Base-by-base conservation (phyloP, 805 yeast genomes). In the Myxozyma mucilagina region DNA sequence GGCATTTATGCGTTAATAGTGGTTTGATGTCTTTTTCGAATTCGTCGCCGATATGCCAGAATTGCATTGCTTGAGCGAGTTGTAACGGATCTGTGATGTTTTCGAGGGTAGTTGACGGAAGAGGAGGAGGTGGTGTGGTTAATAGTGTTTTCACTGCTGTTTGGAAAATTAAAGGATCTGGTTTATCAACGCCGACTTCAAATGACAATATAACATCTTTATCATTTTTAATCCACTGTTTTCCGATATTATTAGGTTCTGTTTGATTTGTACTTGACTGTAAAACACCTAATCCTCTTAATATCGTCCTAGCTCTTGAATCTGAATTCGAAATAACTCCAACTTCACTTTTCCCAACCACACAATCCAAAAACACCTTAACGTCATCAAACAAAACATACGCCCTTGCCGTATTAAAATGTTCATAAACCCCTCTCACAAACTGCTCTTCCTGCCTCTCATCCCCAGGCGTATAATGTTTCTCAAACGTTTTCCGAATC, bases 11-110 rank as follows among this genome's bases (percentile, higher is more conserved):
- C 0, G 36, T 29, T 7, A 41, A 9, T 16, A 63, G 11, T 4
- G 66, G 66, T 9, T 20, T 13, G 14, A 63, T 45, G 16, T 63
- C 66, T 36, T 60, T 63, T 8, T 47, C 16, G 4, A n/a, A 10
- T 13, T 63, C 66, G 38, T 63, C 66, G n/a, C 66, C 66, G 7
- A 63, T 45, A 35, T 63, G 66, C 64, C 62, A 56, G 44, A 52
- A 60, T 32, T 38, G 13, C 10, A 60, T 16, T 10, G 48, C 9
- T n/a, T 35, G 20, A 2, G 57, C 63, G 10, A 16, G 11, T 9
- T n/a, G 45, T 41, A 24, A 9, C 20, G 6, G 11, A 14, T 11
- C 47, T 4, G 5, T 48, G 47, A n/a, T 43, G 53, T 1, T n/a
- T n/a, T n/a, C 49, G 10, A n/a, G 49, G 20, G 4, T 29, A 20